Base-by-base conservation (phyloP, 495 filamentous ascomycete species). In the Penicillium roqueforti region DNA sequence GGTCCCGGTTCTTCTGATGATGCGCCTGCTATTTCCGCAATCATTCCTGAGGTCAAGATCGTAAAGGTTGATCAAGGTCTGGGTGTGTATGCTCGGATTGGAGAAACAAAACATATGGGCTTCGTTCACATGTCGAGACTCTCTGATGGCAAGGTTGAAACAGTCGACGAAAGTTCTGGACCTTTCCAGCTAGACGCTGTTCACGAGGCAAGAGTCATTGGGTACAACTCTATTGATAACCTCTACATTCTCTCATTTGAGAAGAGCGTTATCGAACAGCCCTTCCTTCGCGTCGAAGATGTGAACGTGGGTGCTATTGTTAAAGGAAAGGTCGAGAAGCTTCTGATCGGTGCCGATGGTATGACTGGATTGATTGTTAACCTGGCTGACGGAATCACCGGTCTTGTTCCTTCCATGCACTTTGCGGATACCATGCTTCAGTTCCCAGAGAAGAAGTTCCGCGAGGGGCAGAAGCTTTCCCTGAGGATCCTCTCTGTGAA, bases 391-490 rank as follows among this genome's bases (percentile, higher is more conserved):
- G 86, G 89, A 29, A 91, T 97, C 54, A 85, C 83, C 41, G 93
- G 91, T 32, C 75, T 95, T 46, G 92, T 97, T 4, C 84, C 91
- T 3, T 88, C 91, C 51, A 84, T 85, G 69, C 93, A 98, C 64
- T 76, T 98, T 60, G 83, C 91, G 37, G 93, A 98, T 70, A 80
- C 92, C 19, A 83, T 81, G 48, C 78, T 98, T 29, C 87, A 93
- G 62, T 88, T 95, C 64, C 93, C 93, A 11, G 93, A 98, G 70
- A 91, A 88, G 72, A 97, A 95, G 65, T 98, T 97, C 75, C 83
- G 84, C 42, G 90, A 91, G 69, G 93, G 92, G 1, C 79, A 87
- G 68, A 81, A 86, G 41, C 84, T 98, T 45, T 93, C 87, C 48
- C 83, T 86, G 29, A 81, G 91, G 47, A 88, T 98, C 38, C 74